A percentile compares a stretch with the other conserved stretches of the same genome.
These are phyloP conservation scores for Melastoma candidum DNA, from an alignment of 441 rosid species.

Conservation along the genomic window DNA sequence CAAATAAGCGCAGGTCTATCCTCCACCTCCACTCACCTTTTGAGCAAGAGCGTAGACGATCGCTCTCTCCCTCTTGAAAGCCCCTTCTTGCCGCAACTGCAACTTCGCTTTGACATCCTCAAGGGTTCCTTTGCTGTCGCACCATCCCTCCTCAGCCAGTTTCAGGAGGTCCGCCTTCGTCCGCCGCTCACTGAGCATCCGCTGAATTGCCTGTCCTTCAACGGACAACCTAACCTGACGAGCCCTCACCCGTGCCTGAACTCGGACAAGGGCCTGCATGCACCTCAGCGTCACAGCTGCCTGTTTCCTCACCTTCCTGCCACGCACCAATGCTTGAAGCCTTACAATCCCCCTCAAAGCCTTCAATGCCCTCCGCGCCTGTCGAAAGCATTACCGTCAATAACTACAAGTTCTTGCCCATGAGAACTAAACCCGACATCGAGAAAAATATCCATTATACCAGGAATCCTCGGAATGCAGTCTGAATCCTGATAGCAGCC, in stretches of 20 bases:
- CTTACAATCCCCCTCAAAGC: constrained; percentile 92
- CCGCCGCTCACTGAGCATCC: constrained; percentile 48
- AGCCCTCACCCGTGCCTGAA: constrained; percentile 91
- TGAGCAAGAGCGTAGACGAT: constrained; percentile 84
- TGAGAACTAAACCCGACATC: background rate
- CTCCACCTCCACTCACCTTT: constrained; percentile 32
- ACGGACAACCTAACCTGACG: constrained; percentile 76
- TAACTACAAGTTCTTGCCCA: too few relatives aligned
- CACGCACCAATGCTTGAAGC: constrained; percentile 89
- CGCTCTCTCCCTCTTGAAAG: constrained; percentile 83
- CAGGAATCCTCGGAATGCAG: constrained; percentile 68
- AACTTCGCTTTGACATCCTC: constrained; percentile 60
- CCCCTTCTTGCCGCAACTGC: constrained; percentile 82
- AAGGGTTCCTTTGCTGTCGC: constrained; percentile 80
- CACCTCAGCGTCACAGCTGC: constrained; percentile 90
- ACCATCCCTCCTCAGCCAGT: constrained; percentile 96
- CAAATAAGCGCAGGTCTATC: background rate
- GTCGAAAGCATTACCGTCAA: background rate
- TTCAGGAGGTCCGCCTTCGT: constrained; percentile 62
- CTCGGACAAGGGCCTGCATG: constrained; percentile 96
- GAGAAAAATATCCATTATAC: constrained; percentile 23
- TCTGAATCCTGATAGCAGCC: constrained; percentile 75
- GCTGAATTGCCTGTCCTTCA: constrained; percentile 82
- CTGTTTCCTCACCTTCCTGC: constrained; percentile 94
- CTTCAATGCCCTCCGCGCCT: constrained; percentile 90